These are phyloP conservation scores for Oxytropis ochrocephala DNA, from an alignment of 306 rosid species.

Conservation along the genomic window DNA sequence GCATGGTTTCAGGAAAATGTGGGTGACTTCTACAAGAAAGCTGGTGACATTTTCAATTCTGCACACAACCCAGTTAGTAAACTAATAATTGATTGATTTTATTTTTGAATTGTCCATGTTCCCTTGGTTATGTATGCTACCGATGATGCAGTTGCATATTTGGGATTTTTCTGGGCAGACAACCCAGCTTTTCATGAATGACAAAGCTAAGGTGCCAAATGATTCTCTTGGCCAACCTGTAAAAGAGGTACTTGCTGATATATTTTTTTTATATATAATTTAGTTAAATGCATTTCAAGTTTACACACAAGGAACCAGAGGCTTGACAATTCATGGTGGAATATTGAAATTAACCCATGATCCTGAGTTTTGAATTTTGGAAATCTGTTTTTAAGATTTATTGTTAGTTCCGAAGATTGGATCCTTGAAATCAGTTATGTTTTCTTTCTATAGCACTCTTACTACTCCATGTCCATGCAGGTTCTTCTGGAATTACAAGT, in stretches of 20 bases:
- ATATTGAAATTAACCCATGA: not conserved
- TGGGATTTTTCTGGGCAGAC: conserved; percentile 96
- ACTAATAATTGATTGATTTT: conserved; percentile 12
- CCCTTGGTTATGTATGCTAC: conserved; percentile 21
- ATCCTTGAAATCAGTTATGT: not conserved
- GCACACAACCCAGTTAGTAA: conserved; percentile 53
- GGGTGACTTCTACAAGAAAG: conserved; percentile 50
- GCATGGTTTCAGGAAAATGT: conserved; percentile 62
- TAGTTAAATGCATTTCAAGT: not conserved
- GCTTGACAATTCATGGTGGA: not conserved
- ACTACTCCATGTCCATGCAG: conserved; percentile 41
- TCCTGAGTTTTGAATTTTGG: conserved; percentile 1
- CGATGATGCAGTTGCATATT: conserved; percentile 66
- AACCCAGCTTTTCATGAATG: conserved; percentile 50
- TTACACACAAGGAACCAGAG: not conserved
- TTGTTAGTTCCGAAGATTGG: not conserved
- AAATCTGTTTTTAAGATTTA: conserved; percentile 8
- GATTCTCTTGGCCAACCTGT: conserved; percentile 40
- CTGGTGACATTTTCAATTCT: conserved; percentile 56
- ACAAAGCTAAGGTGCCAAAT: conserved; percentile 29
- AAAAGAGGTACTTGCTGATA: conserved; percentile 51
- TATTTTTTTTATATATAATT: not conserved
- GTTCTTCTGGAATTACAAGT: conserved; percentile 68
- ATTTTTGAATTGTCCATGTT: not conserved
- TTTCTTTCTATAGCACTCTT: not conserved